phyloP scores from a whole-genome alignment of 2,329 filamentous ascomycete genomes.

The Dactylellina drechsleri region DNA sequence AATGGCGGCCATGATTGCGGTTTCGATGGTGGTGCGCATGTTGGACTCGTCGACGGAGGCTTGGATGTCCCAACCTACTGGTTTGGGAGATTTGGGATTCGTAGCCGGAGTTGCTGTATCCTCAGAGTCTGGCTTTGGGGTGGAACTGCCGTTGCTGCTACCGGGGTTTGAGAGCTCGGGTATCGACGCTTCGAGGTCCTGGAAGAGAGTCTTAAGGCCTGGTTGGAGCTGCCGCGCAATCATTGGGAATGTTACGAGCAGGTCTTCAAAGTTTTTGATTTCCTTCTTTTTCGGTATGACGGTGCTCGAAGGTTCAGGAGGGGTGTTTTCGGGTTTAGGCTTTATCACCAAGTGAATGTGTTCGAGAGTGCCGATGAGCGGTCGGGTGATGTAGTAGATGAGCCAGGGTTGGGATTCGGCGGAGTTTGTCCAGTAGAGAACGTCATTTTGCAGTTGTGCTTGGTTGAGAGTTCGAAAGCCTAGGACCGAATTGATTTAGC shows the following conservation, averaged over 20 bases:
- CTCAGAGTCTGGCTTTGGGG: conserved; percentile 63
- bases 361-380: conserved; percentile 84
- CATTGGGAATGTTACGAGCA: conserved; percentile 91
- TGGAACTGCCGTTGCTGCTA: conserved; percentile 68
- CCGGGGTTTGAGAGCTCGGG: conserved; percentile 30
- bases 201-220: conserved; percentile 86
- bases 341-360: conserved; percentile 58
- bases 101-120: conserved; percentile 58
- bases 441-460: conserved; percentile 83
- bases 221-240: conserved; percentile 96
- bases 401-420: conserved; percentile 93
- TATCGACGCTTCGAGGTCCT: conserved; percentile 76
- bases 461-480: conserved; percentile 93
- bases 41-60: conserved; percentile 76
- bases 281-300: conserved; percentile 78
- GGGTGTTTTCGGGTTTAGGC: conserved; percentile 37
- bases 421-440: conserved; percentile 87
- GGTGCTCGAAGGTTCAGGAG: conserved; percentile 58
- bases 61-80: conserved; percentile 40
- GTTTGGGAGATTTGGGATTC: conserved; percentile 60
- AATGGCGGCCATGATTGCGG: conserved; percentile 89
- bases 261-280: conserved; percentile 87
- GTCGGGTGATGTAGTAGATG: conserved; percentile 92
- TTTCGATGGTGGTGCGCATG: conserved; percentile 88
- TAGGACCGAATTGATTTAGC: conserved; percentile 61